Evolutionary conservation across 2,329 filamentous ascomycete genomes (phyloP).

Genomic region (Westerdykella sp.): DNA sequence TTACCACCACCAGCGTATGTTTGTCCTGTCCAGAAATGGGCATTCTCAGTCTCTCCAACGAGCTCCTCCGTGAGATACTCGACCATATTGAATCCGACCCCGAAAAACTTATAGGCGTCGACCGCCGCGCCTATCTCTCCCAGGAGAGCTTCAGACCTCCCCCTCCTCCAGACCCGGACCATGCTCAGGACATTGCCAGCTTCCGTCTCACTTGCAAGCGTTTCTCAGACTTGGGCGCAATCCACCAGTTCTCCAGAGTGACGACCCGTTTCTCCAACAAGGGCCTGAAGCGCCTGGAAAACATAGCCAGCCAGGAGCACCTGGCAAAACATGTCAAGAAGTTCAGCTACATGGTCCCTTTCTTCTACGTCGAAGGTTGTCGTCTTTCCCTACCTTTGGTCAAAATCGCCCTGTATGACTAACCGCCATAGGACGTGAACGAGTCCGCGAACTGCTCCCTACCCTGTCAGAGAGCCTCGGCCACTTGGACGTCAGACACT

Average conservation of each 20-base stretch:
- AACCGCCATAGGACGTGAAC: slow-evolving; percentile 34
- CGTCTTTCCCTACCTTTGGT: slow-evolving; percentile 11
- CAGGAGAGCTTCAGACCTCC: slow-evolving; percentile 47
- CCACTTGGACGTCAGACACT: slow-evolving; percentile 36
- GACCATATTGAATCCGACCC: slow-evolving; percentile 49
- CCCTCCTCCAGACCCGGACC: slow-evolving; percentile 37
- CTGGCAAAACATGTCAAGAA: slow-evolving; percentile 52
- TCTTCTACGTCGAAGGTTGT: slow-evolving; percentile 51
- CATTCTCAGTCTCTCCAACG: slow-evolving; percentile 42
- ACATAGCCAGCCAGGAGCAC: slow-evolving; percentile 45
- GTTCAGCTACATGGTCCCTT: slow-evolving; percentile 56
- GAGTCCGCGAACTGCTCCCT: slow-evolving; percentile 36
- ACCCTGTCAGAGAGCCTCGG: slow-evolving; percentile 32
- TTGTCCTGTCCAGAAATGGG: slow-evolving; percentile 26
- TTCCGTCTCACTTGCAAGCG: slow-evolving; percentile 46
- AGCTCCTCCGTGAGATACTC: slow-evolving; percentile 47
- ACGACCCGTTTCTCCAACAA: slow-evolving; percentile 47
- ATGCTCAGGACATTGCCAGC: slow-evolving; percentile 41
- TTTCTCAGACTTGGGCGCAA: slow-evolving; percentile 47
- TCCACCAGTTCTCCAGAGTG: slow-evolving; percentile 47
- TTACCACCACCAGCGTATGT: slow-evolving; percentile 20
- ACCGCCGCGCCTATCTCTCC: slow-evolving; percentile 47
- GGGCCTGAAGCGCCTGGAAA: slow-evolving; percentile 46
- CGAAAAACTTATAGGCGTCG: slow-evolving; percentile 46
- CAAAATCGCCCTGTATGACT: slow-evolving; percentile 12